Evolutionary conservation across 2,329 filamentous ascomycete genomes (phyloP), one percentile per base, ranked within the genome.

Genomic region (Penicillium sp.): DNA sequence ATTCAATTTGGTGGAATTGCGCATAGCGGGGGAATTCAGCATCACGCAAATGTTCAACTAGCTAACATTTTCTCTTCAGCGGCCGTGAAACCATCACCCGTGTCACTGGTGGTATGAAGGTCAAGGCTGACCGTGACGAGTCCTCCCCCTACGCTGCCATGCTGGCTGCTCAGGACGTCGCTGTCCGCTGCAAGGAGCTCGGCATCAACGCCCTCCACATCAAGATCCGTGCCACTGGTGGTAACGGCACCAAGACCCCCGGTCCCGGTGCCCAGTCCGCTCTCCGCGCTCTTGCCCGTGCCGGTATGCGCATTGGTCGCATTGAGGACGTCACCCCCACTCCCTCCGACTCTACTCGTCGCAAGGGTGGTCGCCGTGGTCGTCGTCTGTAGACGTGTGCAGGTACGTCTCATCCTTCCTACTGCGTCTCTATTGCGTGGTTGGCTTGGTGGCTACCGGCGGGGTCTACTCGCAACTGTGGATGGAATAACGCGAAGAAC

Each of bases 281-380:
- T 75, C 93, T 99, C 82, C 94, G 94, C 79, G 95, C 94, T 73
- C 89, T 99, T 70, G 94, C 94, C 78, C 95, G 94, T 86, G 92
- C 94, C 73, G 94, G 94, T 79, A 99, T 99, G 95, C 95, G 93
- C 86, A 99, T 99, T 74, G 94, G 94, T 78, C 90, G 94, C 77
- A 99, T 99, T 75, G 94, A 99, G 89, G 94, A 99, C 79, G 94
- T 99, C 67, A 99, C 95, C 73, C 94, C 94, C 73, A 99, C 94
- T 61, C 94, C 95, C 73, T 99, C 94, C 81, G 94, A 99, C 83
- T 96, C 91, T 80, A 99, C 94, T 76, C 90, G 94, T 83, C 92
- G 93, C 85, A 99, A 99, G 92, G 94, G 94, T 85, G 94, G 94
- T 97, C 92, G 94, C 83, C 93, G 94, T 90, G 94, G 94, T 97